Evolutionary conservation across 768 basidiomycete species (phyloP), one percentile per base, ranked within the genome.

Genomic region (Kwoniella sp.): DNA sequence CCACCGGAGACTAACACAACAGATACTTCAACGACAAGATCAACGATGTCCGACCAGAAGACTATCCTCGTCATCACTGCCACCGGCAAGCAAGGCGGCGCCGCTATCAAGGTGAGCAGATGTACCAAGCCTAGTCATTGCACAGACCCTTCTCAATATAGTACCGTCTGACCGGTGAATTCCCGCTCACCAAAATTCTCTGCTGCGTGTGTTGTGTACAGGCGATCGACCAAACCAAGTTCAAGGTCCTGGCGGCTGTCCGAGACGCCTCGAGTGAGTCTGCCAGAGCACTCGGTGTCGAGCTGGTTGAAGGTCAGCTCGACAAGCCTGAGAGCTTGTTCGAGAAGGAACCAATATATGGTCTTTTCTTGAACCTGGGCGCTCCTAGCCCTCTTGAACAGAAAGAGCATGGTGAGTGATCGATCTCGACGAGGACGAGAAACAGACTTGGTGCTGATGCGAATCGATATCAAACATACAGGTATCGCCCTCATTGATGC

Each of bases 21-120:
- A 69, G 65, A 30, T 25, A 66, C n/a, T 61, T 61, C 37, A 23
- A 63, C 55, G 58, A 51, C 15, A 45, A 9, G 4, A 45, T 11
- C 20, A 7, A 45, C 41, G 20, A 58, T 63, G 66, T 50, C 66
- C 20, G 50, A 38, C 38, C 63, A 57, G 52, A 38, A 48, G 22
- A 69, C 58, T 41, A 70, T 70, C 47, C 31, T 70, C 26, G 65
- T 66, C 28, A 31, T 70, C 55, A 61, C 56, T 23, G 51, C 55
- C 52, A 70, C 68, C 17, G 68, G 68, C 38, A 55, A 66, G 28
- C 68, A 70, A 63, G 64, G 62, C 23, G 26, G 62, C 20, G 62
- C 62, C 28, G 22, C 47, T 4, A 45, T 68, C 52, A 52, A 56
- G 48, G 67, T 67, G 37, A 57, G 66, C 28, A 41, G 28, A 26